Percentiles rank a stretch among this genome's conserved stretches.
Evolutionary conservation across 352 stramenopile species (phyloP).

Genomic region (Phytopythium mirpurense): DNA sequence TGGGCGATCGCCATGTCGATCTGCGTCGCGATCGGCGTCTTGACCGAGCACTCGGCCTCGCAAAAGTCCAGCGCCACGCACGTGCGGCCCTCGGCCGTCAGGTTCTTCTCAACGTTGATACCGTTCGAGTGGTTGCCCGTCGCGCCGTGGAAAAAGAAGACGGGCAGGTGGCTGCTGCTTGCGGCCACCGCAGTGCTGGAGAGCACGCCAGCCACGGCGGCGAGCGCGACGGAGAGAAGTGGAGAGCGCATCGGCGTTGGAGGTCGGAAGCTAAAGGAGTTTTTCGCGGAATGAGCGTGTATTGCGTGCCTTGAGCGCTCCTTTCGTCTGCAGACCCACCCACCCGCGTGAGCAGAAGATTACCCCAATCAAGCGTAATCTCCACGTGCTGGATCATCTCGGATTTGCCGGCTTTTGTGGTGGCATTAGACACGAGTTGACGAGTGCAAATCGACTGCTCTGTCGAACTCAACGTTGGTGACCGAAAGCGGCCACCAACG

Average conservation of each 20-base stretch:
- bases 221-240: neutral
- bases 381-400: neutral
- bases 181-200: neutral
- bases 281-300: conserved; percentile 1
- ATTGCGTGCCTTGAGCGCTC: neutral
- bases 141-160: conserved; percentile 53
- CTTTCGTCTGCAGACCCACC: neutral
- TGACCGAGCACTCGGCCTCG: conserved; percentile 27
- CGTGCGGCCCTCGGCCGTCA: conserved; percentile 28
- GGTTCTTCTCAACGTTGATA: conserved; percentile 23
- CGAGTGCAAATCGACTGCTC: conserved; percentile 2
- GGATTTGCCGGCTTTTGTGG: conserved; percentile 2
- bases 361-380: neutral
- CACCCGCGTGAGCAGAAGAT: neutral
- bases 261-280: neutral
- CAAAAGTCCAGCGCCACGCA: conserved; percentile 42
- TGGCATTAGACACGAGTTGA: too few relatives aligned
- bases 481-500: too few relatives aligned
- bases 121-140: conserved; percentile 25
- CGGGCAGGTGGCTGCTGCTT: conserved; percentile 17
- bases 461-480: neutral
- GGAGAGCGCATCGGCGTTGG: neutral
- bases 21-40: conserved; percentile 24
- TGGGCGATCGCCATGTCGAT: conserved; percentile 41
- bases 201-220: neutral